phyloP scores from a whole-genome alignment of 129 eudicot species.

The Rutidosis leptorrhynchoides region DNA sequence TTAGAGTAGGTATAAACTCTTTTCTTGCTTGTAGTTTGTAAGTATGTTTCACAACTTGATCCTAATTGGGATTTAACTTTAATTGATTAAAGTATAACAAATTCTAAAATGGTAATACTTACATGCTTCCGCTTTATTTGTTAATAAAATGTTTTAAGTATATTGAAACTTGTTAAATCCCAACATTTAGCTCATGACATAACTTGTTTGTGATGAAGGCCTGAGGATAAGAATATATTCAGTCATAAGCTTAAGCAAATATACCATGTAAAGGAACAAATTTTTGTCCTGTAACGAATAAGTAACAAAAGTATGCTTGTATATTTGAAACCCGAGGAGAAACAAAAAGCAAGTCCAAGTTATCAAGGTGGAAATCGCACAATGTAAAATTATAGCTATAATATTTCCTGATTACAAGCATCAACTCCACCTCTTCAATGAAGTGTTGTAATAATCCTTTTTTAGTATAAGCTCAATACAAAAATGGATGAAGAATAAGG shows the following conservation, averaged over 20 bases:
- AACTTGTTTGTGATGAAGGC: neutral
- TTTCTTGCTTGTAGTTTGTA: too few species aligned
- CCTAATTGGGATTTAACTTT: too few species aligned
- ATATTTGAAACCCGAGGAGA: neutral
- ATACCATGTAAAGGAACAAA: too few species aligned
- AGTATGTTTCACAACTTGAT: too few species aligned
- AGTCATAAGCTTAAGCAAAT: neutral
- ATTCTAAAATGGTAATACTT: too few species aligned
- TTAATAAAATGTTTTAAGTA: too few species aligned
- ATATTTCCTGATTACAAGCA: conserved; percentile 11
- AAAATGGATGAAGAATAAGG: conserved; percentile 18
- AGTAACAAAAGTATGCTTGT: too few species aligned
- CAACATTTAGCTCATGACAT: neutral
- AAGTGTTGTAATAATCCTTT: conserved; percentile 17
- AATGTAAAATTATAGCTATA: neutral
- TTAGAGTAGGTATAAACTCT: too few species aligned
- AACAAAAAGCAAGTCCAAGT: neutral
- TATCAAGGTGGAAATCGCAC: conserved; percentile 4
- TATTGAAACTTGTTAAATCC: too few species aligned
- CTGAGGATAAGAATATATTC: neutral
- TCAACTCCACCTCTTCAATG: conserved; percentile 14
- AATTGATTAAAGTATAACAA: too few species aligned
- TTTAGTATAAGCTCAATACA: conserved; percentile 5
- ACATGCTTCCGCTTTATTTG: too few species aligned
- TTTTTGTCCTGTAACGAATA: neutral